Percentiles rank a stretch among this genome's conserved stretches.
These are phyloP conservation scores for Mucor piriformis DNA, from an alignment of 371 early-diverging fungal genomes.

Conservation along the genomic window DNA sequence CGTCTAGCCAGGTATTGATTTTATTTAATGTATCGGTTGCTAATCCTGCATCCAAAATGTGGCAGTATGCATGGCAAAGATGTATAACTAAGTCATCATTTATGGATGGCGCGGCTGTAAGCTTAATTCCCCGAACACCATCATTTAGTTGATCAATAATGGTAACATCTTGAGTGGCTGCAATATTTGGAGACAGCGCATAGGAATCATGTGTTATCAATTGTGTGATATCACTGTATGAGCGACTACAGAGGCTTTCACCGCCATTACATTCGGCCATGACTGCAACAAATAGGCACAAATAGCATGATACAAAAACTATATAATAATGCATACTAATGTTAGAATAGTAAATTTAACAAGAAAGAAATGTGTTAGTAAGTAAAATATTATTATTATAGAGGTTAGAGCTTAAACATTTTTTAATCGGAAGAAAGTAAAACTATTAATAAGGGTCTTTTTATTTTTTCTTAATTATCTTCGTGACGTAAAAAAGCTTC, in stretches of 20 bases:
- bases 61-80: conserved; percentile 69
- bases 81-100: conserved; percentile 43
- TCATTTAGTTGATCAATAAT: conserved; percentile 66
- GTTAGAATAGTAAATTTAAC: too few relatives aligned
- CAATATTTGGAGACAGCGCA: conserved; percentile 52
- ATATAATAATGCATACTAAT: not conserved
- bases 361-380: too few relatives aligned
- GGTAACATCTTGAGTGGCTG: conserved; percentile 64
- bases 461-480: not conserved
- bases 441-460: not conserved
- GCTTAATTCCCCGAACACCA: conserved; percentile 74
- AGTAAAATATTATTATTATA: not conserved
- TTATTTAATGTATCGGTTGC: conserved; percentile 47
- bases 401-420: not conserved
- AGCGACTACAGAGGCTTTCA: conserved; percentile 54
- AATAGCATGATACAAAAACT: not conserved
- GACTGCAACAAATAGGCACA: not conserved
- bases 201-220: conserved; percentile 76
- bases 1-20: conserved; percentile 58
- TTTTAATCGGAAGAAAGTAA: conserved; percentile 2
- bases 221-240: conserved; percentile 62
- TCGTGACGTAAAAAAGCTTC: conserved; percentile 27
- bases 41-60: conserved; percentile 62
- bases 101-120: conserved; percentile 66
- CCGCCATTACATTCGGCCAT: conserved; percentile 71